Base-by-base conservation (phyloP, 352 stramenopile species). In the Globisporangium uncinulatum region DNA sequence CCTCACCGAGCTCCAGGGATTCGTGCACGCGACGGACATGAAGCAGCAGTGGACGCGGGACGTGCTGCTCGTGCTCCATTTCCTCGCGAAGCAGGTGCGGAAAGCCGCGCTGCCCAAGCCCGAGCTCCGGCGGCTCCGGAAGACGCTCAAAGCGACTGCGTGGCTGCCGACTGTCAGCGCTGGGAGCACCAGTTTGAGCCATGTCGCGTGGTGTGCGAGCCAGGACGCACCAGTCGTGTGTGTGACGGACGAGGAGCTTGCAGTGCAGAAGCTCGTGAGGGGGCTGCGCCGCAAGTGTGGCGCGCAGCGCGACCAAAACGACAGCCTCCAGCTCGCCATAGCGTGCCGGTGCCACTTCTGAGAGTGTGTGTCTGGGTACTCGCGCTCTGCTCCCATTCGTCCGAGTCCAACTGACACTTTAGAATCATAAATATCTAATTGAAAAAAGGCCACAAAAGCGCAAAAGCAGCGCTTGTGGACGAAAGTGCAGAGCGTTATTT, bases 51-150 rank as follows among this genome's bases (percentile, higher is more conserved):
- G 73, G 73, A 70, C 70, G 51, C 69, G 65, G 31, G 62, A 65
- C 13, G 11, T 83, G 14, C 39, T 78, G 15, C 82, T 79, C 0
- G 42, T 88, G 34, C 61, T 89, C 2, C 51, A 51, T 9, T 51
- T 63, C 1, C 62, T 89, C 15, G 62, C 70, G 4, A 81, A 72
- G 65, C 67, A 73, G 21, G 34, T 83, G 21, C 63, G 66, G 21
- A 88, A 87, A 60, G 47, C 46, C 0, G 71, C 71, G 8, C 41
- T 87, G 31, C 63, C 65, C 3, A 80, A 74, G 9, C 43, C 61
- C 0, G 76, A 89, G 19, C 39, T 57, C 0, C 79, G 78, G 17
- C 53, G 55, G 32, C 63, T 87, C 8, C 78, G 77, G 36, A 86
- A 77, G 42, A 63, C 59, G 0, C 55, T 85, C 8, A 85, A 81